These are phyloP conservation scores for Fusarium devonianum DNA, from an alignment of 2,329 filamentous ascomycete species.

Conservation along the genomic window DNA sequence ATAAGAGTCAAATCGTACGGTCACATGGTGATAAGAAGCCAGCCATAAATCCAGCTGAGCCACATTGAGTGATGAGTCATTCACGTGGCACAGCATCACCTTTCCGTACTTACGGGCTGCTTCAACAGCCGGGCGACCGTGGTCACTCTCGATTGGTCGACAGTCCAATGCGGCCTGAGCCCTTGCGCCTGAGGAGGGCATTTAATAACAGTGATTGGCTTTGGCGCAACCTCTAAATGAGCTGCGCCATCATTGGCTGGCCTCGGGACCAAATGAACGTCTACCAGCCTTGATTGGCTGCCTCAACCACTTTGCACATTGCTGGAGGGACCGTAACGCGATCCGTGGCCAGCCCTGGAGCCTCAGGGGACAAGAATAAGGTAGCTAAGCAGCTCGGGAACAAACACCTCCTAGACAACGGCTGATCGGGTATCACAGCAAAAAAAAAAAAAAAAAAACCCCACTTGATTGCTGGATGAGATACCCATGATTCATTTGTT, in stretches of 20 bases:
- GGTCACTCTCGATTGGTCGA: conserved; percentile 20
- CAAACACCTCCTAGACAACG: background rate
- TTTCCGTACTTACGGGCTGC: conserved; percentile 9
- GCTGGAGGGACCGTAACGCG: conserved; percentile 23
- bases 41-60: too few relatives aligned
- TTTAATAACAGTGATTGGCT: conserved; percentile 36
- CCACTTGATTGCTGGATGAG: conserved; percentile 10
- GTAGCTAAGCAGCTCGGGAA: background rate
- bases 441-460: background rate
- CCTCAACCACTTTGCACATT: conserved; percentile 14
- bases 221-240: conserved; percentile 21
- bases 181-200: conserved; percentile 2
- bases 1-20: conserved; percentile 12
- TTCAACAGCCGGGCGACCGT: conserved; percentile 11
- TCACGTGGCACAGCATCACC: conserved; percentile 2
- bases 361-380: conserved; percentile 10
- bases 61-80: conserved; percentile 33
- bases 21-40: conserved; percentile 30
- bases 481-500: too few relatives aligned
- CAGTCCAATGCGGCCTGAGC: conserved; percentile 13
- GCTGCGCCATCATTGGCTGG: conserved; percentile 25
- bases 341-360: conserved; percentile 17
- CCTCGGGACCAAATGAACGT: conserved; percentile 11
- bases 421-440: conserved; percentile 6
- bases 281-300: conserved; percentile 26